Percentiles rank a stretch among this genome's conserved stretches.
Conservation (phyloP, 2,329 filamentous ascomycete species). For the Verticillium tricorpus region DNA sequence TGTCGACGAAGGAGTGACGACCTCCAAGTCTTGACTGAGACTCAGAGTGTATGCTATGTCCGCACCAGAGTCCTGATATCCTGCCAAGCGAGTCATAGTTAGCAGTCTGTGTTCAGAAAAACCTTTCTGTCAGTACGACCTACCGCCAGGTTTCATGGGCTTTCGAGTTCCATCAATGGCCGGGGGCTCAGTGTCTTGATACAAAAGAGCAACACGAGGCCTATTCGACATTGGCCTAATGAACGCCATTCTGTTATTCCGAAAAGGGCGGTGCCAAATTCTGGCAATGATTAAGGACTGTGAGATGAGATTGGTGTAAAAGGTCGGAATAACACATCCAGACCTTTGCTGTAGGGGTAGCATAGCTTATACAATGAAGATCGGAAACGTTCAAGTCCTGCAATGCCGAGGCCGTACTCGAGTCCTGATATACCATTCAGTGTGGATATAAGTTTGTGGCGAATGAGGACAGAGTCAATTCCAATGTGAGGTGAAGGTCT, state of each 20-base stretch:
- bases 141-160: slow-evolving; percentile 43
- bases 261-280: too few species aligned
- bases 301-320: too few species aligned
- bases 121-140: background rate
- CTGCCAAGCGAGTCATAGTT: slow-evolving; percentile 16
- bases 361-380: too few species aligned
- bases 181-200: slow-evolving; percentile 41
- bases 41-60: slow-evolving; percentile 40
- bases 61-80: slow-evolving; percentile 42
- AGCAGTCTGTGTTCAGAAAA: too few species aligned
- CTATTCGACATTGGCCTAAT: background rate
- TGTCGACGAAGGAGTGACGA: slow-evolving; percentile 23
- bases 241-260: background rate
- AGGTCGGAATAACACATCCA: too few species aligned
- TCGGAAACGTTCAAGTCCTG: too few species aligned
- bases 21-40: slow-evolving; percentile 18
- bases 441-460: background rate
- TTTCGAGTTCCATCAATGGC: slow-evolving; percentile 41
- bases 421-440: background rate
- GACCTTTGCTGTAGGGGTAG: too few species aligned
- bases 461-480: background rate
- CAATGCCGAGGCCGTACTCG: too few species aligned
- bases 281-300: too few species aligned
- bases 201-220: slow-evolving; percentile 35
- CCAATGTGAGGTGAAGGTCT: background rate